These are phyloP conservation scores for Azolla pinnata DNA, from an alignment of 75 land plant genomes.

Conservation along the genomic window DNA sequence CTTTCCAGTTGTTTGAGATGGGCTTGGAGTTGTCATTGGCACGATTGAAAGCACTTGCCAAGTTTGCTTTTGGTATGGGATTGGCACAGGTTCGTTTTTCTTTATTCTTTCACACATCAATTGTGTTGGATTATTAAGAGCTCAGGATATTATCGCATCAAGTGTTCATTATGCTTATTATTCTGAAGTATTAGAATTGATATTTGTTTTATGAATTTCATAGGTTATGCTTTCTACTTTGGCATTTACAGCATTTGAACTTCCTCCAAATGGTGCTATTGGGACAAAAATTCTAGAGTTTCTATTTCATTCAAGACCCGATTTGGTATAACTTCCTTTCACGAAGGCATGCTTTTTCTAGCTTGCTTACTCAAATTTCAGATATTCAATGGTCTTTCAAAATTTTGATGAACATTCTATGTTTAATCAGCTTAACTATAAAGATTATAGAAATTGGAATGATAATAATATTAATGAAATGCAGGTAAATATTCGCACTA, in stretches of 20 bases:
- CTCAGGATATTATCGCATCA: not conserved
- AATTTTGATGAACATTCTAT: no score
- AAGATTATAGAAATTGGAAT: no score
- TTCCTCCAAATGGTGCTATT: conserved; percentile 94
- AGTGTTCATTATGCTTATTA: no score
- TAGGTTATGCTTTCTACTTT: conserved; percentile 84
- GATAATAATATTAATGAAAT: not conserved
- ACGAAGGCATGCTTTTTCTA: no score
- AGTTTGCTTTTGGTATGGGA: conserved; percentile 95
- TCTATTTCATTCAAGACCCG: conserved; percentile 83
- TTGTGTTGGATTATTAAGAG: not conserved
- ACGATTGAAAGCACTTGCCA: conserved; percentile 87
- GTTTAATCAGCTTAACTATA: no score
- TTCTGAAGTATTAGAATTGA: no score
- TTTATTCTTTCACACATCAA: not conserved
- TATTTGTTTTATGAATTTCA: conserved; percentile 5
- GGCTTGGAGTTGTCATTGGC: conserved; percentile 92
- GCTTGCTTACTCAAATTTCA: no score
- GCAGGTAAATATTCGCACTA: conserved; percentile 76
- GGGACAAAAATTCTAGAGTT: conserved; percentile 81
- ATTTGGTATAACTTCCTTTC: no score
- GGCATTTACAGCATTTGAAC: conserved; percentile 98
- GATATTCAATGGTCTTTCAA: no score
- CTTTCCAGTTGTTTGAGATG: conserved; percentile 90
- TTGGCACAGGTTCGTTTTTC: conserved; percentile 72